phyloP scores from a whole-genome alignment of 768 basidiomycete species.

The Tylopilus balloui region DNA sequence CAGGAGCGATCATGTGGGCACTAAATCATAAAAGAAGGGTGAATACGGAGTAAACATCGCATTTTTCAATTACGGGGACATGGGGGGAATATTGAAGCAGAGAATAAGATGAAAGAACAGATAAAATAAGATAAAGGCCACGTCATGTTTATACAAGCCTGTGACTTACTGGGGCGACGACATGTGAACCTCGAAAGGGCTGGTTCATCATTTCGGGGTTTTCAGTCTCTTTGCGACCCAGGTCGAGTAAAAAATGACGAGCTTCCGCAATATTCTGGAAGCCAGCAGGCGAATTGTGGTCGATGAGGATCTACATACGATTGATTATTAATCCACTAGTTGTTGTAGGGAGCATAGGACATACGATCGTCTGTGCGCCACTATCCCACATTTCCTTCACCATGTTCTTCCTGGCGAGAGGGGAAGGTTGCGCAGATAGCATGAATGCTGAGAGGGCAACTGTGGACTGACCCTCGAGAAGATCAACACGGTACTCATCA shows the following conservation, averaged over 20 bases:
- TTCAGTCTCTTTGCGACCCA: constrained; percentile 57
- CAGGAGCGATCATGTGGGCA: constrained; percentile 90
- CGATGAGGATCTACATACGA: constrained; percentile 67
- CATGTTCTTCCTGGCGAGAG: constrained; percentile 57
- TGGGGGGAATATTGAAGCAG: constrained; percentile 1
- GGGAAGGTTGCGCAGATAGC: constrained; percentile 65
- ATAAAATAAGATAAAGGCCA: not conserved
- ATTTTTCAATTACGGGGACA: constrained; percentile 20
- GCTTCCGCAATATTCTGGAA: constrained; percentile 80
- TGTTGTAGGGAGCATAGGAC: not conserved
- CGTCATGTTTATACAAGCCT: not conserved
- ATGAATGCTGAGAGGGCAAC: constrained; percentile 85
- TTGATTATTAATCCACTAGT: constrained; percentile 15
- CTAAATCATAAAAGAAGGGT: constrained; percentile 34
- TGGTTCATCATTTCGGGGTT: constrained; percentile 37
- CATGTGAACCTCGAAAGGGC: constrained; percentile 59
- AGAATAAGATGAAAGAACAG: not conserved
- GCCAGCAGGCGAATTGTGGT: constrained; percentile 71
- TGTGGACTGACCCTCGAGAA: constrained; percentile 43
- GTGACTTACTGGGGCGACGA: constrained; percentile 80
- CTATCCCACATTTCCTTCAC: constrained; percentile 90
- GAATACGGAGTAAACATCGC: constrained; percentile 1
- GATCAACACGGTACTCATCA: constrained; percentile 40
- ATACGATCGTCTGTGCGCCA: constrained; percentile 78
- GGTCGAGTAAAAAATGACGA: constrained; percentile 61